Evolutionary conservation across 2,329 filamentous ascomycete species (phyloP).

Genomic region (Paecilomyces dactylethromorphus): DNA sequence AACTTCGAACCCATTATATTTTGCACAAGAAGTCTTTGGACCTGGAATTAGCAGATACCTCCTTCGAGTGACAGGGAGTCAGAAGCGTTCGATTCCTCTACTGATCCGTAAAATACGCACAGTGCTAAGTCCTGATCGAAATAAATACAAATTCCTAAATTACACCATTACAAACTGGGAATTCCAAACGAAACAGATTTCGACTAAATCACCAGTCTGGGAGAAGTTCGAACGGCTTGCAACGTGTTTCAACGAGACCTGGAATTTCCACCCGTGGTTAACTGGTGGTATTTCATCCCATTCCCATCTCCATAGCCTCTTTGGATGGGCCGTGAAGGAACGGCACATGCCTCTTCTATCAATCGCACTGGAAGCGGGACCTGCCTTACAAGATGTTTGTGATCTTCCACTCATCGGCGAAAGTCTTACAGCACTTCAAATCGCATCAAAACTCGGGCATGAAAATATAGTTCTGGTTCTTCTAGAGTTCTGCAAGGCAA

Average conservation of each 20-base stretch:
- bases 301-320: constrained; percentile 13
- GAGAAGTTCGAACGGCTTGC: constrained; percentile 10
- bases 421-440: constrained; percentile 13
- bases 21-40: background rate
- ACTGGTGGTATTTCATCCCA: constrained; percentile 9
- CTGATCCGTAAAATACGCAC: background rate
- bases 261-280: constrained; percentile 17
- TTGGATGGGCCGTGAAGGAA: constrained; percentile 15
- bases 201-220: constrained; percentile 6
- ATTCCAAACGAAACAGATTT: constrained; percentile 10
- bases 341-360: constrained; percentile 10
- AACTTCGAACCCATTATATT: constrained; percentile 1
- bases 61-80: background rate
- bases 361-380: constrained; percentile 1
- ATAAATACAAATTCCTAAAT: constrained; percentile 11
- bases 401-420: constrained; percentile 13
- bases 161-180: constrained; percentile 12
- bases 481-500: constrained; percentile 1
- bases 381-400: constrained; percentile 4
- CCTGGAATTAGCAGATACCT: constrained; percentile 1
- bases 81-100: too few species aligned
- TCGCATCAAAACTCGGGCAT: constrained; percentile 11
- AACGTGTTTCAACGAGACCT: constrained; percentile 13
- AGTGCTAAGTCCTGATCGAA: too few species aligned
- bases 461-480: background rate